These are phyloP conservation scores for Pholiota molesta DNA, from an alignment of 768 basidiomycete species.

Conservation along the genomic window DNA sequence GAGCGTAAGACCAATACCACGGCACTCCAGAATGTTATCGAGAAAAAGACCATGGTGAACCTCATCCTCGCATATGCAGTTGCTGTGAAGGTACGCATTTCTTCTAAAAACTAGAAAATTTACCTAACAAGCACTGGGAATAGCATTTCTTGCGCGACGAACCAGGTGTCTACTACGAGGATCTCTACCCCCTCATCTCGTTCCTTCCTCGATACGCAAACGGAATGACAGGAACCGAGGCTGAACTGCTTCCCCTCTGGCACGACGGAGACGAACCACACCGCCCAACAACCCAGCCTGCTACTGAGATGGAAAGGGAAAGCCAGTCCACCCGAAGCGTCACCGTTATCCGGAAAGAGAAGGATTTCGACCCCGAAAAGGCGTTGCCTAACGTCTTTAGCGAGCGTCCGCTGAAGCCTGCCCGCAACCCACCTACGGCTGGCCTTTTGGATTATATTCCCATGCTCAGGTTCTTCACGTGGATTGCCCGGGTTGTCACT, in stretches of 20 bases:
- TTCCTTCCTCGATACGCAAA: conserved; percentile 66
- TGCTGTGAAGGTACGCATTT: conserved; percentile 56
- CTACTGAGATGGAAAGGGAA: conserved; percentile 20
- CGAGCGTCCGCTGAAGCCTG: conserved; percentile 43
- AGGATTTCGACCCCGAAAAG: conserved; percentile 35
- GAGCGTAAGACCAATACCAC: conserved; percentile 39
- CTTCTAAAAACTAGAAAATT: background rate
- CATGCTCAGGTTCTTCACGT: conserved; percentile 52
- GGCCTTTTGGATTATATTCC: conserved; percentile 59
- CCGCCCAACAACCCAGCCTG: conserved; percentile 14
- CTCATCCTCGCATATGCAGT: conserved; percentile 71
- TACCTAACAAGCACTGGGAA: background rate
- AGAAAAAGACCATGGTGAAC: conserved; percentile 79
- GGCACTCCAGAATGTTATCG: conserved; percentile 55
- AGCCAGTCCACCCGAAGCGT: conserved; percentile 10
- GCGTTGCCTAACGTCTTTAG: conserved; percentile 31
- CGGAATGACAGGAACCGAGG: conserved; percentile 24
- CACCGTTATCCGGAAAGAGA: conserved; percentile 1
- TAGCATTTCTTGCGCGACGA: conserved; percentile 74
- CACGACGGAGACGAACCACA: conserved; percentile 37
- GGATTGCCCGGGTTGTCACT: conserved; percentile 22
- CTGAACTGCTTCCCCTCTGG: conserved; percentile 65
- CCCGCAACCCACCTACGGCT: conserved; percentile 59
- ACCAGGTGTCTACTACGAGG: conserved; percentile 71
- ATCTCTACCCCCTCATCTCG: conserved; percentile 73